Evolutionary conservation across 1,284 basidiomycete species (phyloP), one percentile per base, ranked within the genome.

Genomic region (Cutaneotrichosporon sp.): DNA sequence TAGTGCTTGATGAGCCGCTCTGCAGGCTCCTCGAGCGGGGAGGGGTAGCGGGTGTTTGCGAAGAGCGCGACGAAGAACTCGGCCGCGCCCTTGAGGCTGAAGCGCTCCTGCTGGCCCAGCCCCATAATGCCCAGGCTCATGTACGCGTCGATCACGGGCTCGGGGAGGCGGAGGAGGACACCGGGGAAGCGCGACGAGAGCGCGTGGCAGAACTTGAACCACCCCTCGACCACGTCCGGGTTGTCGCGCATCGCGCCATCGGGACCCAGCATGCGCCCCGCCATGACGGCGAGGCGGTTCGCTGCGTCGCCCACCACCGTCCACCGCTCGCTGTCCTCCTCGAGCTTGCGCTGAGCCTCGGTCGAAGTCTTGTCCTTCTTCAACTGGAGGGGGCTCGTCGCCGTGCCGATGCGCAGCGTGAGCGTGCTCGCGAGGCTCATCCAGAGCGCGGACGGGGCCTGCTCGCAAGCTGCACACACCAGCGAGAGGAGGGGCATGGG

Each of bases 201-300:
- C 7, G 75, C 72, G 9, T 73, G 73, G 55, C 89, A 84, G 71
- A 87, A 92, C 29, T 84, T 84, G 79, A 93, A 95, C 78, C 93
- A 93, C 27, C 87, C 87, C 73, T 92, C 91, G 2, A 92, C 90
- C 27, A 95, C 85, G 73, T 95, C 92, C 0, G 92, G 92, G 72
- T 94, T 90, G 70, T 81, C 59, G 64, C 68, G 90, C 90, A 62
- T 90, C 8, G 84, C 86, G 0, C 85, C 86, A 0, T 84, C 82
- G 46, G 82, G 82, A 0, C 84, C 81, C 22, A 94, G 79, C 50
- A 83, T 75, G 5, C 72, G 74, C 62, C 92, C 74, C 1, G 85
- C 85, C n/a, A 86, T 83, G 60, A 86, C 84, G 24, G 91, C 73
- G 46, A 93, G 70, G 2, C 86, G 79, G 1, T 84, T 83, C 0